Evolutionary conservation across 75 land plant genomes (phyloP).

Genomic region (Gnetum montanum): DNA sequence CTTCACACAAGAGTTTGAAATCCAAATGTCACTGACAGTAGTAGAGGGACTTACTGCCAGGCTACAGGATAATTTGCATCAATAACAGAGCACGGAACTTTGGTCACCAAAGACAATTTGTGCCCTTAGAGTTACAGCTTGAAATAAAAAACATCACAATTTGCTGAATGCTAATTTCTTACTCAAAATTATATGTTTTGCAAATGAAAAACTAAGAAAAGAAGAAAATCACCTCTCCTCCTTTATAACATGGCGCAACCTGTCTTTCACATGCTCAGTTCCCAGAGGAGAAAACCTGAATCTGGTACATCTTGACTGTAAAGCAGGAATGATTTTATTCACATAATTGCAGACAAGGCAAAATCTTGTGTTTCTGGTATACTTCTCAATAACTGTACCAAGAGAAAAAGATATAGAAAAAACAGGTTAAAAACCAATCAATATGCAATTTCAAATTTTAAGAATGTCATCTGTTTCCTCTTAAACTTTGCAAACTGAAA

Average conservation of each 20-base stretch:
- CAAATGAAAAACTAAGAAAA: too few relatives aligned
- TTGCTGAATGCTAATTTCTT: neutral
- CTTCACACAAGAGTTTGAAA: too few relatives aligned
- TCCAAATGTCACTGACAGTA: too few relatives aligned
- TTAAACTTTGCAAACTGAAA: too few relatives aligned
- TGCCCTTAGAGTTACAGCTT: neutral
- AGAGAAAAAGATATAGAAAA: neutral
- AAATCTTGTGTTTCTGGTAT: conserved; percentile 89
- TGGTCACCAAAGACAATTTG: too few relatives aligned
- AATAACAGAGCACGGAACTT: too few relatives aligned
- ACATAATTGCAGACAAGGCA: conserved; percentile 88
- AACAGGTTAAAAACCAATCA: conserved; percentile 6
- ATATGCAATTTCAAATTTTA: neutral
- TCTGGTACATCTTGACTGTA: conserved; percentile 87
- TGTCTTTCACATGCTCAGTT: conserved; percentile 58
- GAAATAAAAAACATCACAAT: neutral
- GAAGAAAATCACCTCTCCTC: conserved; percentile 57
- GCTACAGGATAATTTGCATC: too few relatives aligned
- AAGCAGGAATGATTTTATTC: conserved; percentile 88
- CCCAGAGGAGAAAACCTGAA: conserved; percentile 79
- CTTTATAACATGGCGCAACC: conserved; percentile 66
- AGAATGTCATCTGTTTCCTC: too few relatives aligned
- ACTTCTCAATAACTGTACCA: conserved; percentile 81
- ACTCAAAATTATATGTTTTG: neutral
- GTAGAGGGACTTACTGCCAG: too few relatives aligned